phyloP scores from a whole-genome alignment of 2,329 filamentous ascomycete species.

The Pseudocercospora cruenta region DNA sequence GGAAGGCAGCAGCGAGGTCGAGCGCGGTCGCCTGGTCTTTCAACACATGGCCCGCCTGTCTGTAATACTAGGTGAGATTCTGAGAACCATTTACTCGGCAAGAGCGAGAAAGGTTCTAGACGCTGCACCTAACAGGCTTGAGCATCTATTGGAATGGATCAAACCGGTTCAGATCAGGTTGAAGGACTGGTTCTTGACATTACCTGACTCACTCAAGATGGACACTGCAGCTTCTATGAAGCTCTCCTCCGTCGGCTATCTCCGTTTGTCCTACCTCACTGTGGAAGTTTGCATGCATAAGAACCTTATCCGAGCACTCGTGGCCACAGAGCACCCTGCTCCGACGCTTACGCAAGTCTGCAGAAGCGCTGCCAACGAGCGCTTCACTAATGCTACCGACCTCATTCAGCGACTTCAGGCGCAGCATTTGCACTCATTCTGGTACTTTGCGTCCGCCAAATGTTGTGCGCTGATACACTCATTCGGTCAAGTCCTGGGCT shows the following conservation, averaged over 20 bases:
- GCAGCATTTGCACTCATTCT: constrained; percentile 52
- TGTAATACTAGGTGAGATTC: constrained; percentile 30
- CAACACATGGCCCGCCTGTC: constrained; percentile 36
- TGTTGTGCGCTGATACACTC: constrained; percentile 48
- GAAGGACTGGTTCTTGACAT: constrained; percentile 31
- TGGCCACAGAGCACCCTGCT: constrained; percentile 27
- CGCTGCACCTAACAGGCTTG: constrained; percentile 22
- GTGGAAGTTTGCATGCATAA: constrained; percentile 52
- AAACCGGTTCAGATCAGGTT: constrained; percentile 35
- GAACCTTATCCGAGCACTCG: constrained; percentile 44
- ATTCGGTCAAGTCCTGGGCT: constrained; percentile 46
- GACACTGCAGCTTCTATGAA: constrained; percentile 35
- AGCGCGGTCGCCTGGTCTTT: constrained; percentile 34
- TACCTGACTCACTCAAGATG: constrained; percentile 33
- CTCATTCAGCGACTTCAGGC: constrained; percentile 51
- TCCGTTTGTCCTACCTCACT: constrained; percentile 52
- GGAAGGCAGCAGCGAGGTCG: constrained; percentile 37
- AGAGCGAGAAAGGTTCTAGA: constrained; percentile 26
- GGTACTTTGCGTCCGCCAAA: constrained; percentile 51
- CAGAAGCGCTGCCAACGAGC: constrained; percentile 48
- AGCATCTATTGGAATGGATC: constrained; percentile 26
- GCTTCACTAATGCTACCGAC: constrained; percentile 49
- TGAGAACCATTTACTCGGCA: constrained; percentile 30
- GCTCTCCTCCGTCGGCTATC: constrained; percentile 44
- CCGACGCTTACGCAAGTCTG: constrained; percentile 43